Evolutionary conservation across 108 stramenopile species (phyloP), one percentile per base, ranked within the genome.

Genomic region (Thalassiosira profunda): DNA sequence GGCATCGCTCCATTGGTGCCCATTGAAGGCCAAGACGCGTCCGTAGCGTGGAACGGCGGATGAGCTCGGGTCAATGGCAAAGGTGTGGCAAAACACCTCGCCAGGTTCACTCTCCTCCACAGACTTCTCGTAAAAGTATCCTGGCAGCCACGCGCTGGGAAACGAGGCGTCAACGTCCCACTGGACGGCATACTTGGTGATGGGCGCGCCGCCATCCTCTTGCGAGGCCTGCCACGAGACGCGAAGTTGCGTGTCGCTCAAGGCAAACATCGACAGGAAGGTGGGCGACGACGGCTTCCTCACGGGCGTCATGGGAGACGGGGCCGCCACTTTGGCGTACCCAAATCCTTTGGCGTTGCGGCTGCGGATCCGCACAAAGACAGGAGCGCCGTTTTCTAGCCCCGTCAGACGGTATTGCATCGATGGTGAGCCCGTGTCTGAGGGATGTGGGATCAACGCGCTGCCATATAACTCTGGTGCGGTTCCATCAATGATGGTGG

Each of bases 11-110:
- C 91, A 85, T 47, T 46, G 81, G 31, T 72, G 80, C 14, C 83
- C 90, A 79, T 96, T 96, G 67, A 73, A 77, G 17, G 93, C 91
- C 2, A 63, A 40, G 20, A 96, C 88, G 8, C 93, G 80, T 24
- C 77, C 92, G 58, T 70, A 94, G 24, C 83, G 74, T 12, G 83
- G 48, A 10, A 82, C 28, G 52, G 37, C 36, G 40, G 64, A 28
- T 15, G 87, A 82, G 17, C 70, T 53, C 24, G 72, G 44, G 17
- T 83, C 31, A 41, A 93, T 63, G n/a, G 55, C 31, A 48, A 96
- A 88, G 37, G 86, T 90, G 68, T 81, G 80, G 68, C 80, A 93
- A 40, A 45, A 58, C 36, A 37, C 17, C 37, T 77, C 76, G n/a
- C 60, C 33, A n/a, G n/a, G n/a, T n/a, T n/a, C n/a, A n/a, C n/a